Conservation (phyloP, 768 basidiomycete genomes). For the Lentinula lateritia region DNA sequence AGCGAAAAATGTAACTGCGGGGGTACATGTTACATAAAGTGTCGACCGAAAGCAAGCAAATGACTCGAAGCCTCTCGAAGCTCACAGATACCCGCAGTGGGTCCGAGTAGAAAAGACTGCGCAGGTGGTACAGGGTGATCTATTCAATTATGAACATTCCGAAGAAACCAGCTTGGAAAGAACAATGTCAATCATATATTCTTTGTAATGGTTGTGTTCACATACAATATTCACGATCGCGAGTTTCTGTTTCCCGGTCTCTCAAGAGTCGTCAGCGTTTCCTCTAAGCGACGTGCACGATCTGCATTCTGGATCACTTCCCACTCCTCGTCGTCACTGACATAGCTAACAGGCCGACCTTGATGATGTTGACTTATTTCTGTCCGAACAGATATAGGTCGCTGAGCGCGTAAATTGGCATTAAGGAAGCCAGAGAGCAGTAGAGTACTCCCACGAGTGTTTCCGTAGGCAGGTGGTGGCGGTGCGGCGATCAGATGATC, state of each 20-base stretch:
- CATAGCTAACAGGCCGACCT: constrained; percentile 50
- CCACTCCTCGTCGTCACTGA: constrained; percentile 51
- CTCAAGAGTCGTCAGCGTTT: constrained; percentile 46
- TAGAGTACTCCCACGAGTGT: constrained; percentile 64
- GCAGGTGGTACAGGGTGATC: background rate
- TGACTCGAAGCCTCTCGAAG: background rate
- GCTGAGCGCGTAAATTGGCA: constrained; percentile 42
- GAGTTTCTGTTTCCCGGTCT: constrained; percentile 13
- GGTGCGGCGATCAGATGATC: constrained; percentile 61
- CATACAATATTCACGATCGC: background rate
- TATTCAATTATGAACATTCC: background rate
- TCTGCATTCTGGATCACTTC: constrained; percentile 49
- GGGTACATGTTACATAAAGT: background rate
- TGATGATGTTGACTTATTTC: constrained; percentile 15
- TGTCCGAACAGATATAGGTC: constrained; percentile 31
- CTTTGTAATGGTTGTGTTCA: background rate
- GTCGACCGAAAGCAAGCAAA: background rate
- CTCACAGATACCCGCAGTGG: background rate
- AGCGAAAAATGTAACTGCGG: background rate
- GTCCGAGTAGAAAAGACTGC: background rate
- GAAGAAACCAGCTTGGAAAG: background rate
- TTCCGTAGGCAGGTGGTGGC: constrained; percentile 75
- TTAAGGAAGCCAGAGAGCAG: constrained; percentile 49
- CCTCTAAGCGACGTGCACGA: constrained; percentile 47
- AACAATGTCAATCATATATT: background rate